These are phyloP conservation scores for Cryptococcus sp. DNA, from an alignment of 1,284 basidiomycete species.

Conservation along the genomic window DNA sequence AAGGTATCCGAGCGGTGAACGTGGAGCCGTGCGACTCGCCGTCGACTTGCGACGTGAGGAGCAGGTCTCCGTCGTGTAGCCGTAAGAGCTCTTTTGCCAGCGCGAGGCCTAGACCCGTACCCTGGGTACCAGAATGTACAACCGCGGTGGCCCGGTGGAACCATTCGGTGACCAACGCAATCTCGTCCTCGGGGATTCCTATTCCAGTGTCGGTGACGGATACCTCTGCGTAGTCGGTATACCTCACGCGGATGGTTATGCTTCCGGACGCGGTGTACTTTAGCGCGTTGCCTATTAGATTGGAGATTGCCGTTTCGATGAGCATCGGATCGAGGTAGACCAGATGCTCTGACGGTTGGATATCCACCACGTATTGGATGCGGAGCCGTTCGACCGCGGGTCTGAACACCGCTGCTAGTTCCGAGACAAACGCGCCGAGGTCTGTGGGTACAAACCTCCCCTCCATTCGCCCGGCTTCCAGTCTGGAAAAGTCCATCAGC, in stretches of 20 bases:
- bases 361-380: constrained; percentile 38
- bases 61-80: constrained; percentile 45
- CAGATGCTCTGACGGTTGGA: constrained; percentile 25
- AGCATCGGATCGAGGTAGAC: constrained; percentile 46
- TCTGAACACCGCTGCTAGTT: constrained; percentile 47
- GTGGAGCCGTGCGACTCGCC: constrained; percentile 32
- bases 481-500: constrained; percentile 37
- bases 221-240: constrained; percentile 26
- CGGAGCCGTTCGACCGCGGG: constrained; percentile 26
- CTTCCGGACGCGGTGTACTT: constrained; percentile 31
- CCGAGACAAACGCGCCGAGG: constrained; percentile 37
- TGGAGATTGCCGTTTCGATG: constrained; percentile 47
- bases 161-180: constrained; percentile 15
- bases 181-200: constrained; percentile 38
- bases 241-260: constrained; percentile 24
- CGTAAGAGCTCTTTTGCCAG: constrained; percentile 40
- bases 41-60: constrained; percentile 27
- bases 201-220: constrained; percentile 46
- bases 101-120: constrained; percentile 20
- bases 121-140: constrained; percentile 18
- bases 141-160: constrained; percentile 26
- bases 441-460: constrained; percentile 40
- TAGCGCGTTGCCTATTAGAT: constrained; percentile 41
- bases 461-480: constrained; percentile 36
- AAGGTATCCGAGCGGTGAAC: constrained; percentile 25